Conservation (phyloP, 73 alveolate species). For the Urostyla sp. region DNA sequence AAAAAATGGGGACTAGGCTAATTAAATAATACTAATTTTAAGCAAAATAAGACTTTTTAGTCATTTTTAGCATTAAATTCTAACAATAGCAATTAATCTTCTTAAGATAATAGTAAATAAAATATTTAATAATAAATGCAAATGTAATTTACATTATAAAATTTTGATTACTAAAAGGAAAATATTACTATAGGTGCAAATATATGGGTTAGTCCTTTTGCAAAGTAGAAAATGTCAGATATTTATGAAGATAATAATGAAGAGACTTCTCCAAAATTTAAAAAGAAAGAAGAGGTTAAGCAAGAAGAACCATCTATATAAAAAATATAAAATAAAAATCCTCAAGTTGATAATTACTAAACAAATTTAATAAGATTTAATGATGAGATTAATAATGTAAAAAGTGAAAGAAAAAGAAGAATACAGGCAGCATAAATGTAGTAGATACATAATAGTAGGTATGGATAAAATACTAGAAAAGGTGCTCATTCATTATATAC, state of each 20-base stretch:
- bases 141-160: too few species aligned
- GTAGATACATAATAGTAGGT: neutral
- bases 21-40: too few species aligned
- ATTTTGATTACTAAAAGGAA: too few species aligned
- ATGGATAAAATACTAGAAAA: conserved; percentile 20
- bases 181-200: too few species aligned
- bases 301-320: neutral
- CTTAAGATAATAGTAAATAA: too few species aligned
- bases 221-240: too few species aligned
- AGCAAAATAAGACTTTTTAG: too few species aligned
- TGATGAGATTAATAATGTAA: conserved; percentile 52
- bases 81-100: too few species aligned
- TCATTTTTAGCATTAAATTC: too few species aligned
- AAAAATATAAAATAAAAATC: neutral
- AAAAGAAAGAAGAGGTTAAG: neutral
- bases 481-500: conserved; percentile 35
- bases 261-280: neutral
- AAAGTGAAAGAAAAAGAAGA: conserved; percentile 35
- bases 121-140: too few species aligned
- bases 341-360: neutral
- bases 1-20: conserved; percentile 31
- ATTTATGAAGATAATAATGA: too few species aligned
- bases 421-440: neutral
- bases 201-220: too few species aligned
- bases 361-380: conserved; percentile 31